Evolutionary conservation across 2,329 filamentous ascomycete species (phyloP).

Genomic region (Cucurbitaria berberidis): DNA sequence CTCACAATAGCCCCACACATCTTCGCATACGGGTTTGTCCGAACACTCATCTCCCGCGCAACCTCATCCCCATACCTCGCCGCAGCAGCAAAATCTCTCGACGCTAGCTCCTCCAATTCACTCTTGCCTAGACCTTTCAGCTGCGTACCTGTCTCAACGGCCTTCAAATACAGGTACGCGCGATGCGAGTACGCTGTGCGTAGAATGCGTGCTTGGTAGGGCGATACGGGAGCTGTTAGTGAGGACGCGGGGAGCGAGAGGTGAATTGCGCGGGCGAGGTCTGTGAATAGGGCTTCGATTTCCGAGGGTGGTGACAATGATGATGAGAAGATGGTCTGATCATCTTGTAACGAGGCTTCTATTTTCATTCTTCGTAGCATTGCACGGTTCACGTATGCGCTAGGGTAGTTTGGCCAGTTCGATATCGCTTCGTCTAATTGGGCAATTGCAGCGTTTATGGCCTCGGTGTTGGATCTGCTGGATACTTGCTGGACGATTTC

Average conservation of each 20-base stretch:
- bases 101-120: constrained; percentile 62
- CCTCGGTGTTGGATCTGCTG: constrained; percentile 14
- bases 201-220: constrained; percentile 69
- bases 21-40: constrained; percentile 68
- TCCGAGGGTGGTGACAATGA: constrained; percentile 4
- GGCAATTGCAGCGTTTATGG: constrained; percentile 25
- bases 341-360: constrained; percentile 20
- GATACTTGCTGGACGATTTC: constrained; percentile 50
- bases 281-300: constrained; percentile 36
- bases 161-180: constrained; percentile 53
- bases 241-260: constrained; percentile 53
- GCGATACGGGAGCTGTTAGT: constrained; percentile 60
- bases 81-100: constrained; percentile 60
- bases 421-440: constrained; percentile 63
- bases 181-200: constrained; percentile 75
- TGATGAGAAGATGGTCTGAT: constrained; percentile 22
- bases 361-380: constrained; percentile 69
- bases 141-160: constrained; percentile 45
- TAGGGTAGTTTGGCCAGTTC: constrained; percentile 70
- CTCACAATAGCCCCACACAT: constrained; percentile 67
- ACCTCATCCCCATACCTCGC: constrained; percentile 63
- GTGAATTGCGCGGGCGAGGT: constrained; percentile 60
- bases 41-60: constrained; percentile 63
- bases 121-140: constrained; percentile 44
- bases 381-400: constrained; percentile 75